A percentile compares a stretch with the other conserved stretches of the same genome.
Conservation (phyloP, 441 rosid species). For the Erodium chrysanthum region DNA sequence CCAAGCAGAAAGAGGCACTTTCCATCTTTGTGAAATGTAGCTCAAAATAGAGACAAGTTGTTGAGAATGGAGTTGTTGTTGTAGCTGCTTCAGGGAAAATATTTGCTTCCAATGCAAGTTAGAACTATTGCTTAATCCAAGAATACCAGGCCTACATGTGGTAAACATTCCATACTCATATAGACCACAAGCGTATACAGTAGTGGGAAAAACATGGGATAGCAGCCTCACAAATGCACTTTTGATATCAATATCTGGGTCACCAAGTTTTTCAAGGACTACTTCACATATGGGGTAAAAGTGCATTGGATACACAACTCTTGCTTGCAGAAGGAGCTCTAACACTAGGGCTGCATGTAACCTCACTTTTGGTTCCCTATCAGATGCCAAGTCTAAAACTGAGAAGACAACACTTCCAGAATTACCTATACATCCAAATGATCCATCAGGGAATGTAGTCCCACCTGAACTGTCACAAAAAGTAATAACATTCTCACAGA, state of each 20-base stretch:
- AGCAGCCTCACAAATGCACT: slow-evolving; percentile 62
- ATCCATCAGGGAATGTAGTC: slow-evolving; percentile 33
- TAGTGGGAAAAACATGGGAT: slow-evolving; percentile 57
- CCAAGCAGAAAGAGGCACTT: slow-evolving; percentile 86
- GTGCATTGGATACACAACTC: slow-evolving; percentile 52
- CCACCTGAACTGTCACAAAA: slow-evolving; percentile 32
- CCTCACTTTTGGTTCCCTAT: slow-evolving; percentile 83
- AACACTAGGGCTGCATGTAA: slow-evolving; percentile 53
- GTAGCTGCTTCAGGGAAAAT: slow-evolving; percentile 73
- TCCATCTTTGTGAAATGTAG: slow-evolving; percentile 92
- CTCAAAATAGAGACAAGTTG: slow-evolving; percentile 93
- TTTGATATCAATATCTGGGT: slow-evolving; percentile 59
- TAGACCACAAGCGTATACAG: slow-evolving; percentile 51
- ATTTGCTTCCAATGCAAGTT: slow-evolving; percentile 85
- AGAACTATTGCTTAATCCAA: slow-evolving; percentile 34
- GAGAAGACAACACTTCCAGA: slow-evolving; percentile 43
- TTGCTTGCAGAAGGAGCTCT: slow-evolving; percentile 69
- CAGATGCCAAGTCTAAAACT: slow-evolving; percentile 74
- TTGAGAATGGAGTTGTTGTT: slow-evolving; percentile 71
- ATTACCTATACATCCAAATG: slow-evolving; percentile 39
- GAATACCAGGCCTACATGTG: slow-evolving; percentile 38
- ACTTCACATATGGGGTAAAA: slow-evolving; percentile 52
- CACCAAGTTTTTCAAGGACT: slow-evolving; percentile 78
- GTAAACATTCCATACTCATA: slow-evolving; percentile 36
- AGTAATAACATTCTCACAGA: slow-evolving; percentile 54